Evolutionary conservation across 176 grass and related monocot species (phyloP).

Genomic region (Tuctoria greenei): DNA sequence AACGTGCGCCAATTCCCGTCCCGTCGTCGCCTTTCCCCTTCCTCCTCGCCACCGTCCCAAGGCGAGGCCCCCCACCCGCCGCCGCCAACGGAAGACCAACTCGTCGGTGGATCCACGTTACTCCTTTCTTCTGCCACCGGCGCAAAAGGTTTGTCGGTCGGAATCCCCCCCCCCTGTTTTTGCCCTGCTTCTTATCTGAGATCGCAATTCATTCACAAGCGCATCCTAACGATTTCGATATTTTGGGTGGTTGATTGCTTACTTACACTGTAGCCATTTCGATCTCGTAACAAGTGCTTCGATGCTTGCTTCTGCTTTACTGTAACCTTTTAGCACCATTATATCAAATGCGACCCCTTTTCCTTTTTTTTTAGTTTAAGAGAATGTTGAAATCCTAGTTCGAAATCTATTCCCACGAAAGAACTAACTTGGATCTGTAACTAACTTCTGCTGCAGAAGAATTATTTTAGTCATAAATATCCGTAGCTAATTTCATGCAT

Average conservation of each 20-base stretch:
- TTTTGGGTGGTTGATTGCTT: neutral
- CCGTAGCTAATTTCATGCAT: neutral
- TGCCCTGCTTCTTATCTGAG: neutral
- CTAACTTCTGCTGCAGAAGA: neutral
- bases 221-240: no score
- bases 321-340: neutral
- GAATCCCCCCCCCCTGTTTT: neutral
- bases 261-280: neutral
- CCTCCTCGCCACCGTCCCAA: neutral
- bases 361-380: neutral
- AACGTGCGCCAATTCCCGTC: slow-evolving; percentile 30
- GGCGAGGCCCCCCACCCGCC: neutral
- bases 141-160: neutral
- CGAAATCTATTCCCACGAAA: neutral
- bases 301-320: neutral
- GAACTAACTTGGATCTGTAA: neutral
- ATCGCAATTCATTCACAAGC: neutral
- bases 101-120: neutral
- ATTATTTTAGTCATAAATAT: neutral
- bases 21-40: neutral
- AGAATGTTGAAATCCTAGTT: neutral
- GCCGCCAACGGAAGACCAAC: neutral
- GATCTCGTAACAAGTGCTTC: neutral
- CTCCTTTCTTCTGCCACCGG: neutral
- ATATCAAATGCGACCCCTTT: neutral